Conservation (phyloP, 148 eudicot species). For the Silene latifolia region DNA sequence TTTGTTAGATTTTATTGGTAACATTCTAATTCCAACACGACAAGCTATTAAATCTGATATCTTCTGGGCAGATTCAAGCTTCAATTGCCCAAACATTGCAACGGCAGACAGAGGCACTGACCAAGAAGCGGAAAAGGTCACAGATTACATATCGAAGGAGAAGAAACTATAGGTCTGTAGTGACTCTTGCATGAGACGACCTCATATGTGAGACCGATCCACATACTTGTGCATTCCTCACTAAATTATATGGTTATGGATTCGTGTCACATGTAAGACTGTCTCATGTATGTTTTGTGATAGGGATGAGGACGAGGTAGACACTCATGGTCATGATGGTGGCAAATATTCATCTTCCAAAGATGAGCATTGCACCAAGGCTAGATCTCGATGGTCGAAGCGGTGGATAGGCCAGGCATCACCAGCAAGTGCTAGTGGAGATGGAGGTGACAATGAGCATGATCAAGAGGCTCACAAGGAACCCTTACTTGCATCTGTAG, state of each 20-base stretch:
- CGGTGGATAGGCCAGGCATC: neutral
- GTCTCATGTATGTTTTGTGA: too few relatives aligned
- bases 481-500: conserved; percentile 38
- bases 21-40: neutral
- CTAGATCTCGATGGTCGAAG: neutral
- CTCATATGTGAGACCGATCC: too few relatives aligned
- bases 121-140: conserved; percentile 58
- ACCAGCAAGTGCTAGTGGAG: neutral
- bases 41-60: conserved; percentile 12
- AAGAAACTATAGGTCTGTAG: conserved; percentile 40
- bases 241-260: too few relatives aligned
- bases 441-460: neutral
- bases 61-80: conserved; percentile 59
- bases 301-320: conserved; percentile 51
- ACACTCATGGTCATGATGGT: conserved; percentile 42
- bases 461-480: conserved; percentile 22
- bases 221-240: too few relatives aligned
- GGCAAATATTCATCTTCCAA: conserved; percentile 67
- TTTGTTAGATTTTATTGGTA: neutral
- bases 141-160: conserved; percentile 43
- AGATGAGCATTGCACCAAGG: conserved; percentile 45
- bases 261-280: too few relatives aligned
- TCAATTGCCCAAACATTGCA: conserved; percentile 59
- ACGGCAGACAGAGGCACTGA: conserved; percentile 71
- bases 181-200: too few relatives aligned